Conservation (phyloP, 2,329 filamentous ascomycete species). For the Pseudogymnoascus sp. region DNA sequence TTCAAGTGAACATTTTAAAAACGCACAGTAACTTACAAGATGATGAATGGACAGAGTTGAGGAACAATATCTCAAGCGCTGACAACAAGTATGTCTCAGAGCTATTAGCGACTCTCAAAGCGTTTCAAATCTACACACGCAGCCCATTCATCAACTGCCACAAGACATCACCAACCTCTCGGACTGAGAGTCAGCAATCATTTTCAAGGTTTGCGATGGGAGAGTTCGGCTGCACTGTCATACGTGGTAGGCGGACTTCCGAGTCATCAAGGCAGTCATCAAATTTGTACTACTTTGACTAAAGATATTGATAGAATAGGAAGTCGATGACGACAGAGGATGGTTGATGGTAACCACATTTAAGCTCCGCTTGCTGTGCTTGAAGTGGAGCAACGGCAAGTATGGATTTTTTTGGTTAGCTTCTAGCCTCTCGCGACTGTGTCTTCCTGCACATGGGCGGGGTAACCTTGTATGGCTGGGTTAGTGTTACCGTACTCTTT, state of each 20-base stretch:
- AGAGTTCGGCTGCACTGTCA: too few species aligned
- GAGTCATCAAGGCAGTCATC: neutral
- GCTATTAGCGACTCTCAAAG: too few species aligned
- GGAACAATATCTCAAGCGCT: too few species aligned
- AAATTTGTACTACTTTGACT: neutral
- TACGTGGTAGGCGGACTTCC: neutral
- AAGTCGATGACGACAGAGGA: neutral
- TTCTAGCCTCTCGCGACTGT: neutral
- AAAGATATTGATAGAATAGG: neutral
- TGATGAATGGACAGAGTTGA: too few species aligned
- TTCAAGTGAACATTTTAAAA: too few species aligned
- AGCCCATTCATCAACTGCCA: too few species aligned
- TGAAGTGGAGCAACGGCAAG: neutral
- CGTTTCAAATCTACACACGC: too few species aligned
- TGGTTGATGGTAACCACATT: neutral
- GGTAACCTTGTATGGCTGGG: neutral
- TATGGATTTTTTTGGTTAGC: neutral
- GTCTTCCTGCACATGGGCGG: neutral
- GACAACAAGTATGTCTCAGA: too few species aligned
- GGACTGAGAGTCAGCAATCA: too few species aligned
- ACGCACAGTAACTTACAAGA: too few species aligned
- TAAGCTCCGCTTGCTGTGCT: neutral
- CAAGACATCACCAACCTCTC: too few species aligned
- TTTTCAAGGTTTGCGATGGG: too few species aligned
- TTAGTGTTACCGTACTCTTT: neutral